Conservation (phyloP, 202 grass and related monocot genomes). For the Bolboschoenoplectus hybrid region DNA sequence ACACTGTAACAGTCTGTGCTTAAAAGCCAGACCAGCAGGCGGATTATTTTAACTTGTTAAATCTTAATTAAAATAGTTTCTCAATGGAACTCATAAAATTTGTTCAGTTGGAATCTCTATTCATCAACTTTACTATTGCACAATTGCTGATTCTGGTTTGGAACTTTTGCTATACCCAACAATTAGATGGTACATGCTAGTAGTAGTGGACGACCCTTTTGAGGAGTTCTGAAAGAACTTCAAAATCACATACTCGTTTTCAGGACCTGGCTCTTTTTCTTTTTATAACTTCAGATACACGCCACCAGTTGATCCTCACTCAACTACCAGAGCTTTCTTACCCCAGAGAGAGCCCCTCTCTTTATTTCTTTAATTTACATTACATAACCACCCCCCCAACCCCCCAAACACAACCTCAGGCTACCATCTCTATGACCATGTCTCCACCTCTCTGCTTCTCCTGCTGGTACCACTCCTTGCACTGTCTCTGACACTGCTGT, state of each 20-base stretch:
- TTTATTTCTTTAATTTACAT: constrained; percentile 7
- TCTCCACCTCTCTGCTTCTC: constrained; percentile 15
- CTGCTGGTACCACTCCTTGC: not conserved
- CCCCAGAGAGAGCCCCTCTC: not conserved
- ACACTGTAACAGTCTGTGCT: too few relatives aligned
- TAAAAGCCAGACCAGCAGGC: too few relatives aligned
- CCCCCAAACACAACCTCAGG: not conserved
- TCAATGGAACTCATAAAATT: too few relatives aligned
- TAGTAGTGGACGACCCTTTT: too few relatives aligned
- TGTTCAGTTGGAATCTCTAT: too few relatives aligned
- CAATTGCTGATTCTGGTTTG: too few relatives aligned
- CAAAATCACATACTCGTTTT: not conserved
- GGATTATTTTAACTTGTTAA: too few relatives aligned
- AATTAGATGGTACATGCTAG: too few relatives aligned
- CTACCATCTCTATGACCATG: constrained; percentile 32
- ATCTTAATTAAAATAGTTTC: too few relatives aligned
- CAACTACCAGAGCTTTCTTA: constrained; percentile 1
- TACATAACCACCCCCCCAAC: not conserved
- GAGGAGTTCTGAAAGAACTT: too few relatives aligned
- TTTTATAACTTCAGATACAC: constrained; percentile 26
- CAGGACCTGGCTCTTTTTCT: not conserved
- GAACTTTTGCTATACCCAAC: too few relatives aligned
- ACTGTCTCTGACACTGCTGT: constrained; percentile 22
- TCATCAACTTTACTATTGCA: too few relatives aligned
- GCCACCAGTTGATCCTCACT: constrained; percentile 11